Evolutionary conservation across 805 yeast species (phyloP), one percentile per base, ranked within the genome.

Genomic region (Candida railenensis): DNA sequence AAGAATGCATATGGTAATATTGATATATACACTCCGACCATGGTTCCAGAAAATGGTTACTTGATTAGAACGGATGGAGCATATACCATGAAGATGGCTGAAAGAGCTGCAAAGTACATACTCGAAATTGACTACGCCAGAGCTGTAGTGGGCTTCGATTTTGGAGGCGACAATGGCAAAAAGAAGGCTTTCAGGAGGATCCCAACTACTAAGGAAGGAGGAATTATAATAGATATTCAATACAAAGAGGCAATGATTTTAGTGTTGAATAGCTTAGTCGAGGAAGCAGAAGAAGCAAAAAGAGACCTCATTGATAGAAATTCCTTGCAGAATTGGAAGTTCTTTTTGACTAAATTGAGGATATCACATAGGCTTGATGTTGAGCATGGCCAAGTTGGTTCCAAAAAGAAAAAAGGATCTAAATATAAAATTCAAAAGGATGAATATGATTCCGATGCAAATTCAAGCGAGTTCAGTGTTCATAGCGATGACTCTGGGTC

Each of bases 81-180:
- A 3, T 55, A 53, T 22, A 68, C 75, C 4, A 65, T 78, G 53
- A 74, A 78, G 34, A 63, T 75, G 47, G 81, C 87, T 0, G 81
- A 78, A 34, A 73, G 73, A 41, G 97, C 98, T 0, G 96, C 96
- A 0, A 77, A 77, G 48, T 45, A 53, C 32, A 58, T 82, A 0
- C 56, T 91, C 9, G 81, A 78, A 0, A 74, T 92, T 4, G 96
- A 89, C 53, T 89, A 75, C 67, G 97, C 96, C 0, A 83, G 81
- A 41, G 98, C 97, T 0, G 91, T 90, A 2, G 83, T 85, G 2
- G 89, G 91, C 0, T 92, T 94, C 66, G 94, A 89, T 46, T 94
- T 87, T 65, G 63, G 62, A 7, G 53, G 49, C 33, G 44, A 20
- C 7, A 40, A 40, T 37, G 36, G 43, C 8, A 77, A 73, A 22